Base-by-base conservation (phyloP, 2,329 filamentous ascomycete species). In the Claviceps monticola region DNA sequence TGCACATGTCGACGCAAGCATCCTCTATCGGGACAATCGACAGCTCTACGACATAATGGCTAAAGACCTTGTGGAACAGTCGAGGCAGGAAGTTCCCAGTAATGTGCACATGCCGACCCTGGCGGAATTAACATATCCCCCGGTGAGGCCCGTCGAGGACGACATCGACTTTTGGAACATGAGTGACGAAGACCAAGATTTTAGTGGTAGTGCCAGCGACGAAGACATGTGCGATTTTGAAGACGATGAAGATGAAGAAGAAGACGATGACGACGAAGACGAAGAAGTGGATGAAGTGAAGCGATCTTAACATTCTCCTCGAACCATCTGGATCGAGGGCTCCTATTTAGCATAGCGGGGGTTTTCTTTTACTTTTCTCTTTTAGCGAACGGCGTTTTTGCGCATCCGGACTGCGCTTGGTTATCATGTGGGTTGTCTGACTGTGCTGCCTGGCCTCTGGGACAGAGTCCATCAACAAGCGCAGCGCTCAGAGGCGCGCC, bases 1-100 rank as follows among this genome's bases (percentile, higher is more conserved):
- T 0, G 93, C 91, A 56, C 97, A 97, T 65, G 90, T 97, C 51
- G 91, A 97, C 59, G 91, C 93, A 2, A 82, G 88, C 53, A 84
- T 96, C 23, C 79, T 89, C 73, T 84, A 94, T 61, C 83, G 91
- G 54, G 88, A 90, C 59, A 69, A 83, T 36, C 80, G 81, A 0
- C 71, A 74, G 1, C 67, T 73, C 36, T 98, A 95, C 73, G 82
- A 88, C 62, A 68, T 72, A 44, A 76, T 75, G 59, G 88, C 91
- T 2, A 74, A 71, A 56, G 77, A 80, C 44, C 79, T 88, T 36
- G 84, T 93, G 4, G 81, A 85, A 57, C 72, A 71, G 46, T 90
- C 87, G 13, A 87, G 87, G 69, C 71, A 75, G 56, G 87, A 95
- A 62, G 88, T 95, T 2, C 91, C 93, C 0, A 70, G 72, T 0